Evolutionary conservation across 257 asterid genomes (phyloP).

Genomic region (Rehmannia glutinosa): DNA sequence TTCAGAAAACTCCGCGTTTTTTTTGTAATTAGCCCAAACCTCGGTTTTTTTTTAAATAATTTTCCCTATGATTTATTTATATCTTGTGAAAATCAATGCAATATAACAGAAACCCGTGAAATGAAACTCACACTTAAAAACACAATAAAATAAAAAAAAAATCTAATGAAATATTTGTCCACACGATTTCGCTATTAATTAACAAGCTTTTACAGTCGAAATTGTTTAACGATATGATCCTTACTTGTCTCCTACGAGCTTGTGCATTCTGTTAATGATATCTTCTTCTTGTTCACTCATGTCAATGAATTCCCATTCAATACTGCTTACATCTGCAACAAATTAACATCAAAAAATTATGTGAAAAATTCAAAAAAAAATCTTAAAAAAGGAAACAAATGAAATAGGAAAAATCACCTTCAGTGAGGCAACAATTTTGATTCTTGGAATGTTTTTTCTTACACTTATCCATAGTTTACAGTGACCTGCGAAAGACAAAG

Average conservation of each 20-base stretch:
- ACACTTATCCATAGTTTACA: conserved; percentile 23
- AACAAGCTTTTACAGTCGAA: too few relatives aligned
- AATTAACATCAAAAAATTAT: neutral
- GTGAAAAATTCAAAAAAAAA: neutral
- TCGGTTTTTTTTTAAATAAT: too few relatives aligned
- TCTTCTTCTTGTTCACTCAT: conserved; percentile 73
- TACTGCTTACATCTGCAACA: conserved; percentile 64
- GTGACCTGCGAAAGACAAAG: neutral
- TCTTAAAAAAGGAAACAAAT: neutral
- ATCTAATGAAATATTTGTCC: too few relatives aligned
- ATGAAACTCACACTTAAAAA: too few relatives aligned
- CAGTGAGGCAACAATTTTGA: neutral
- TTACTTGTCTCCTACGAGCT: conserved; percentile 74
- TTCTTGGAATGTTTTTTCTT: conserved; percentile 22
- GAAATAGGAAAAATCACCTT: conserved; percentile 28
- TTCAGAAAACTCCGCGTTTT: too few relatives aligned
- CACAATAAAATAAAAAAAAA: too few relatives aligned
- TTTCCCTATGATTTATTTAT: too few relatives aligned
- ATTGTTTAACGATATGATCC: too few relatives aligned
- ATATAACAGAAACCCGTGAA: too few relatives aligned
- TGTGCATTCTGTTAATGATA: conserved; percentile 66
- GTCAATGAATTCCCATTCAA: conserved; percentile 54
- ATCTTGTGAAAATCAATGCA: too few relatives aligned
- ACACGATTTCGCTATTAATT: too few relatives aligned
- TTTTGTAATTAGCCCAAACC: too few relatives aligned